These are phyloP conservation scores for Urostyla sp. DNA, from an alignment of 73 alveolate genomes.

Conservation along the genomic window DNA sequence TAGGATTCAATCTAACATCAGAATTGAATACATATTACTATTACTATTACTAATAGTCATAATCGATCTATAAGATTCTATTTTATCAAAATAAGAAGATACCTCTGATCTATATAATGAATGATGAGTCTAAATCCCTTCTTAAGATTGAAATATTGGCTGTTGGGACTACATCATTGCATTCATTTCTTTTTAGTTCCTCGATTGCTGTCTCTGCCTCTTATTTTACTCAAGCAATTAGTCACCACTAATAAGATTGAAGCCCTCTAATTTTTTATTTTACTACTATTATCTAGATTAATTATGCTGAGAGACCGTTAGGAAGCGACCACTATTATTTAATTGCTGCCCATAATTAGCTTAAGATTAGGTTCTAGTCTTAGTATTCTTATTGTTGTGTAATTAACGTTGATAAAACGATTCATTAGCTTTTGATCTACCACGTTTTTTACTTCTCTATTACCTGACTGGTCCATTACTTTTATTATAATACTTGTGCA, in stretches of 20 bases:
- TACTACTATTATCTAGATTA: neutral
- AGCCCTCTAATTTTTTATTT: neutral
- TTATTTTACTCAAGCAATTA: neutral
- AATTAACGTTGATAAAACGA: neutral
- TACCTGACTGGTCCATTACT: neutral
- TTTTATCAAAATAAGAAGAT: neutral
- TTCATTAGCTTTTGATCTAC: neutral
- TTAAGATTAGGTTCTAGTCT: neutral
- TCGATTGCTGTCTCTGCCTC: neutral
- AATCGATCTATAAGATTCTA: neutral
- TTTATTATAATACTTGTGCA: neutral
- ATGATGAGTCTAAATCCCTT: neutral
- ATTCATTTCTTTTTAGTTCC: neutral
- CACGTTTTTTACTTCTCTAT: neutral
- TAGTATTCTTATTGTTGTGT: neutral
- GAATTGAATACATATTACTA: conserved; percentile 3
- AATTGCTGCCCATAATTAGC: too few species aligned
- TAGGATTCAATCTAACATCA: neutral
- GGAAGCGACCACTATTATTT: too few species aligned
- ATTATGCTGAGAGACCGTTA: too few species aligned
- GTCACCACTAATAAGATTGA: neutral
- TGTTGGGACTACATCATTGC: neutral
- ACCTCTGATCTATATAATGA: conserved; percentile 39
- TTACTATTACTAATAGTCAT: conserved; percentile 3
- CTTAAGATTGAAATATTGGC: neutral